Evolutionary conservation across 2,329 filamentous ascomycete genomes (phyloP), one percentile per base, ranked within the genome.

Genomic region (Neonectria neomacrospora): DNA sequence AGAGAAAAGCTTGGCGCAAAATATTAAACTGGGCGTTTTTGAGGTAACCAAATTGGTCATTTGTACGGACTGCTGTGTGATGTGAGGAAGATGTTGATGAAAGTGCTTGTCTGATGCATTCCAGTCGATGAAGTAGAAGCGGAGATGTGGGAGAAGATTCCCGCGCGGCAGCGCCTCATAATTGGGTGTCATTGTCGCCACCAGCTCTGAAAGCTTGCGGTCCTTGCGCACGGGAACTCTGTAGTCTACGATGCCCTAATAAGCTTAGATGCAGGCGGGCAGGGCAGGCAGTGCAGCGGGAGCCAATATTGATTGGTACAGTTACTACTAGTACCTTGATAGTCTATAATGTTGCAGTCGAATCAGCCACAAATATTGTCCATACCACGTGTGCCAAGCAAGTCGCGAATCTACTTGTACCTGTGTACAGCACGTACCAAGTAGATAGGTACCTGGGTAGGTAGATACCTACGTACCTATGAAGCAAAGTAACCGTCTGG

Each of bases 1-100:
- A 72, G 73, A 73, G 74, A 75, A 77, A 73, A 75, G 71, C 56
- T 73, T 58, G 73, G 74, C 73, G 75, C 74, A 74, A 61, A 75
- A 74, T 67, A 72, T 73, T 73, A 70, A 73, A 72, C 63, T 70
- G 72, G 74, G 74, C 72, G 68, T 71, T 73, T 72, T 73, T 71
- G 66, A 67, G 65, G 45, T 54, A 66, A 66, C 51, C 48, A 58
- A 41, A 20, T 42, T 22, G 23, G 39, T 55, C 50, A 20, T 20
- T 41, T n/a, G n/a, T 54, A 58, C 67, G 59, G 60, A 52, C 52
- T 54, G 26, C 42, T 54, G 61, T 54, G 61, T 60, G 23, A 59
- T 54, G 55, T 37, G 56, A 54, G 28, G 44, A 37, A 16, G 14
- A 54, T 61, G 53, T 62, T 14, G 28, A 48, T 64, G 22, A 30